phyloP scores from a whole-genome alignment of 2,329 filamentous ascomycete genomes.

The Alternaria postmessia region DNA sequence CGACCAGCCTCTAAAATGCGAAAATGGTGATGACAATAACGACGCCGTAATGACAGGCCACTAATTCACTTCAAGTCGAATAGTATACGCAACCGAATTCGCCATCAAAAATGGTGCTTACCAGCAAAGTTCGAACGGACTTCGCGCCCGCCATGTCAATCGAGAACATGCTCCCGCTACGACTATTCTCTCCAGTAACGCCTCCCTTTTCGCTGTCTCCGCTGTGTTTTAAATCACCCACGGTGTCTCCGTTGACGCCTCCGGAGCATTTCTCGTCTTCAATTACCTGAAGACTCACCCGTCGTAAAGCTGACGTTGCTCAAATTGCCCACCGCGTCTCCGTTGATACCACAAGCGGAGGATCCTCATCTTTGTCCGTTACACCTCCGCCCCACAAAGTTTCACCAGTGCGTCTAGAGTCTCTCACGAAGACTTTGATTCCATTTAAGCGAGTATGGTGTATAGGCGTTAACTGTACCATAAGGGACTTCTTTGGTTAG shows the following conservation, averaged over 20 bases:
- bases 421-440: background rate
- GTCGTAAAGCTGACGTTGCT: background rate
- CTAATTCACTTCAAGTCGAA: conserved; percentile 10
- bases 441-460: background rate
- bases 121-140: background rate
- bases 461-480: background rate
- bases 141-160: background rate
- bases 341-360: background rate
- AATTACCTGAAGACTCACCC: background rate
- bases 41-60: conserved; percentile 9
- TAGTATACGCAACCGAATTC: conserved; percentile 9
- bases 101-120: background rate
- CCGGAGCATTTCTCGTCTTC: background rate
- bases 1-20: conserved; percentile 19
- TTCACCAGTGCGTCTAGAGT: background rate
- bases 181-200: background rate
- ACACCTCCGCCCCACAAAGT: background rate
- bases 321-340: background rate
- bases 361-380: background rate
- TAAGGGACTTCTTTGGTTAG: conserved; percentile 2
- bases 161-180: background rate
- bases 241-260: background rate
- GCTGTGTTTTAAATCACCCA: background rate
- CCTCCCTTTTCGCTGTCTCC: background rate
- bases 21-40: conserved; percentile 24